These are phyloP conservation scores for Penicillium janthinellum DNA, from an alignment of 2,329 filamentous ascomycete genomes.

Conservation along the genomic window DNA sequence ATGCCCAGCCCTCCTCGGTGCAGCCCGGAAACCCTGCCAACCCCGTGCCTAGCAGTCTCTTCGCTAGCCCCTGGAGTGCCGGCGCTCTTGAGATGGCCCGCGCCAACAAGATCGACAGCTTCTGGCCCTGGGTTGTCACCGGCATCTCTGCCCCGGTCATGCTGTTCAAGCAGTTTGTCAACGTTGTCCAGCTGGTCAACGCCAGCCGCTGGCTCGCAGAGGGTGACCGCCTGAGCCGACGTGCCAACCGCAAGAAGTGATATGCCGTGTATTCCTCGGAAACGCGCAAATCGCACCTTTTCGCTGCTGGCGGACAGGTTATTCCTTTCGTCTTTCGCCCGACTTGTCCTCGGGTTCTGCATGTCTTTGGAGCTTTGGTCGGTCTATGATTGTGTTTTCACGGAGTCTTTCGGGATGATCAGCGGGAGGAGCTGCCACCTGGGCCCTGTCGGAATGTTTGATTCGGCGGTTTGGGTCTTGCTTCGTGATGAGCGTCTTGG, in stretches of 20 bases:
- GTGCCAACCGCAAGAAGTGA: conserved; percentile 56
- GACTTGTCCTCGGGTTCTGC: conserved; percentile 25
- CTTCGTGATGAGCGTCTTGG: conserved; percentile 24
- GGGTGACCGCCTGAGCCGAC: conserved; percentile 65
- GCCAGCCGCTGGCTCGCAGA: conserved; percentile 90
- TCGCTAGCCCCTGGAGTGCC: conserved; percentile 87
- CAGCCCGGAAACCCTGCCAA: conserved; percentile 69
- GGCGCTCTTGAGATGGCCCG: conserved; percentile 89
- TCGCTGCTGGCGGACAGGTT: neutral
- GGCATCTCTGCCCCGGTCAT: conserved; percentile 82
- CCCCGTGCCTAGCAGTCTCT: conserved; percentile 71
- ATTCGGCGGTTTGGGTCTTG: conserved; percentile 19
- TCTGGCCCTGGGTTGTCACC: conserved; percentile 76
- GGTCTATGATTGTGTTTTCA: conserved; percentile 28
- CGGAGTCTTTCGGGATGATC: conserved; percentile 12
- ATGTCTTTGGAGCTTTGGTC: conserved; percentile 37
- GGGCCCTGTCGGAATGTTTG: conserved; percentile 15
- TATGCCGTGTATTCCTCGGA: neutral
- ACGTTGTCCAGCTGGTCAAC: conserved; percentile 90
- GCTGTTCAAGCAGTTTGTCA: conserved; percentile 89
- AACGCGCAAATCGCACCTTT: neutral
- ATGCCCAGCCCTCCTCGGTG: conserved; percentile 55
- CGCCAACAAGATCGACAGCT: conserved; percentile 88
- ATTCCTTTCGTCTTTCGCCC: conserved; percentile 17
- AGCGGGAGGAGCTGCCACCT: conserved; percentile 10